Evolutionary conservation across 495 filamentous ascomycete genomes (phyloP).

Genomic region (Xylaria longipes): DNA sequence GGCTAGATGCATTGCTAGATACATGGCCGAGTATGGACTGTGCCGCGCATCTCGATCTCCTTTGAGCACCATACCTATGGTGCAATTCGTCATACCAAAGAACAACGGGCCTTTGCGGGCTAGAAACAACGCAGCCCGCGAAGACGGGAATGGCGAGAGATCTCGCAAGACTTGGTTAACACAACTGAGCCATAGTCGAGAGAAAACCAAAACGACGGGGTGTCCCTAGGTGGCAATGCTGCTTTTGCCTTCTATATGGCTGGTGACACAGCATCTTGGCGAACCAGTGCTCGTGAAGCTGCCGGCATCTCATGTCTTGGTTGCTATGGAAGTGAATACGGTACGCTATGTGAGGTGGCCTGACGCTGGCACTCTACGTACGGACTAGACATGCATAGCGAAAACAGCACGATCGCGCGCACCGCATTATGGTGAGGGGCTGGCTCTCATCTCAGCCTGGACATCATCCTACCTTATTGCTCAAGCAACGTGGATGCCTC

Average conservation of each 20-base stretch:
- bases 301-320: not conserved
- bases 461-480: conserved; percentile 21
- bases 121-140: not conserved
- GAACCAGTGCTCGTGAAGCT: conserved; percentile 1
- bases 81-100: not conserved
- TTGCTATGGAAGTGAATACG: conserved; percentile 13
- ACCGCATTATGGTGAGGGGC: not conserved
- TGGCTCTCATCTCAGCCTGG: conserved; percentile 15
- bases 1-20: not conserved
- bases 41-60: conserved; percentile 11
- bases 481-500: conserved; percentile 20
- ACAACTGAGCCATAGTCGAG: not conserved
- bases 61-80: not conserved
- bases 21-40: not conserved
- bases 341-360: conserved; percentile 4
- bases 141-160: not conserved
- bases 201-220: not conserved
- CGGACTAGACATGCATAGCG: conserved; percentile 4
- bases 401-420: conserved; percentile 14
- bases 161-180: not conserved
- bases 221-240: not conserved
- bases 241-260: not conserved
- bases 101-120: not conserved
- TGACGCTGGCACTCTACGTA: not conserved
- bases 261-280: conserved; percentile 14